Evolutionary conservation across 2,329 filamentous ascomycete genomes (phyloP).

Genomic region (Lanzia echinophila): DNA sequence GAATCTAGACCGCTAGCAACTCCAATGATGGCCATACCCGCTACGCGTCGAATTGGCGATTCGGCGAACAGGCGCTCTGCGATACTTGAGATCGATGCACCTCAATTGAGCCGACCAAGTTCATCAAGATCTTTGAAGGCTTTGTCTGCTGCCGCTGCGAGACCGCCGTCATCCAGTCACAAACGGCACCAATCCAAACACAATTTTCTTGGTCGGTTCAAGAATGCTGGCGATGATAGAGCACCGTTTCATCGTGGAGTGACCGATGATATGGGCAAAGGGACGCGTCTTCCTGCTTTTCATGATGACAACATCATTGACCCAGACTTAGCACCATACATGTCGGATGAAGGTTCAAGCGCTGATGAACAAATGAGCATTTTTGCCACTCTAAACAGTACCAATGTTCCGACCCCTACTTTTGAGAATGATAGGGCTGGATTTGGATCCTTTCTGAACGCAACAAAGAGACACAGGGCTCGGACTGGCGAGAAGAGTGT

Average conservation of each 20-base stretch:
- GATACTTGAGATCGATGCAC: slow-evolving; percentile 81
- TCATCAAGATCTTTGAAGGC: slow-evolving; percentile 87
- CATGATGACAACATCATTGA: slow-evolving; percentile 99
- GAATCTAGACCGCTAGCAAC: slow-evolving; percentile 50
- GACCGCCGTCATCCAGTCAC: slow-evolving; percentile 77
- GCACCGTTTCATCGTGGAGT: slow-evolving; percentile 80
- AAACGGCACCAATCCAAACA: slow-evolving; percentile 84
- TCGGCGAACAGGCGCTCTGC: slow-evolving; percentile 79
- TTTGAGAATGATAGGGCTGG: slow-evolving; percentile 66
- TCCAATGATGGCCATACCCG: slow-evolving; percentile 65
- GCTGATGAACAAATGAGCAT: slow-evolving; percentile 88
- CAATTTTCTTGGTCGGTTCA: slow-evolving; percentile 72
- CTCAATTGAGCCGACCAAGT: slow-evolving; percentile 79
- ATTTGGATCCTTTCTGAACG: slow-evolving; percentile 64
- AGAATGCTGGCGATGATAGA: slow-evolving; percentile 65
- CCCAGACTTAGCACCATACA: slow-evolving; percentile 87
- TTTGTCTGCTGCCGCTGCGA: slow-evolving; percentile 49
- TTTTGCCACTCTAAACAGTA: slow-evolving; percentile 66
- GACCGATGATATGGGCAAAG: slow-evolving; percentile 58
- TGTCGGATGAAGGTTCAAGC: slow-evolving; percentile 90
- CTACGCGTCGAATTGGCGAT: slow-evolving; percentile 59
- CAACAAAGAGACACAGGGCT: slow-evolving; percentile 66
- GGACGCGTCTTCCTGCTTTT: slow-evolving; percentile 75
- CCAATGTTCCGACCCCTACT: slow-evolving; percentile 55
- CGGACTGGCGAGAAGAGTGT: slow-evolving; percentile 69